Percentiles rank a stretch among this genome's conserved stretches.
Conservation (phyloP, 1,139 yeast genomes). For the Hyphopichia pseudoburtonii region DNA sequence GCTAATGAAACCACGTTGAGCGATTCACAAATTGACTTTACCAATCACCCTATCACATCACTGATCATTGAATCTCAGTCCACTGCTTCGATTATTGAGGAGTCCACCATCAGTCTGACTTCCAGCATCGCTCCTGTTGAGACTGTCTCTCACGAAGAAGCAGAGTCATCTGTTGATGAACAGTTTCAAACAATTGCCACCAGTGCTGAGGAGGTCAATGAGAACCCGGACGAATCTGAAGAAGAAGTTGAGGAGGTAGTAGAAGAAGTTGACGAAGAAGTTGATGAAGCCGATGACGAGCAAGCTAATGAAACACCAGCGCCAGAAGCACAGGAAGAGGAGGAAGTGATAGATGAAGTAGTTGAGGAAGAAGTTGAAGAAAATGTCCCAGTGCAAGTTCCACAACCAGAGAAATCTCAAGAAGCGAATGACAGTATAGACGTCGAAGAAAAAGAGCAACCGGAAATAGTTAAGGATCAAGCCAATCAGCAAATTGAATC, state of each 20-base stretch:
- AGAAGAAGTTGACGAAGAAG: constrained; percentile 8
- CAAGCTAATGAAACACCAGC: constrained; percentile 4
- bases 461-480: neutral
- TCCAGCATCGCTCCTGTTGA: neutral
- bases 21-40: constrained; percentile 14
- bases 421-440: constrained; percentile 4
- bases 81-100: no score
- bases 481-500: no score
- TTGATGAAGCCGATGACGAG: constrained; percentile 5
- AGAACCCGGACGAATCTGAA: constrained; percentile 7
- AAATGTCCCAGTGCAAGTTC: constrained; percentile 7
- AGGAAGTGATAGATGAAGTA: constrained; percentile 2
- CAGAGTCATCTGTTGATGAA: neutral
- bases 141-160: constrained; percentile 9
- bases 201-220: constrained; percentile 5
- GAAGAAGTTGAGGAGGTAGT: constrained; percentile 5
- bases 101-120: no score
- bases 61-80: no score
- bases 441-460: no score
- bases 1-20: constrained; percentile 11
- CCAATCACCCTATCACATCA: neutral
- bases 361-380: constrained; percentile 8
- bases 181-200: no score
- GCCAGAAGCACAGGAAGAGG: constrained; percentile 5
- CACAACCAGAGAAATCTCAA: constrained; percentile 6